Conservation (phyloP, 2,329 filamentous ascomycete species). For the Incumbomyces delicatus region DNA sequence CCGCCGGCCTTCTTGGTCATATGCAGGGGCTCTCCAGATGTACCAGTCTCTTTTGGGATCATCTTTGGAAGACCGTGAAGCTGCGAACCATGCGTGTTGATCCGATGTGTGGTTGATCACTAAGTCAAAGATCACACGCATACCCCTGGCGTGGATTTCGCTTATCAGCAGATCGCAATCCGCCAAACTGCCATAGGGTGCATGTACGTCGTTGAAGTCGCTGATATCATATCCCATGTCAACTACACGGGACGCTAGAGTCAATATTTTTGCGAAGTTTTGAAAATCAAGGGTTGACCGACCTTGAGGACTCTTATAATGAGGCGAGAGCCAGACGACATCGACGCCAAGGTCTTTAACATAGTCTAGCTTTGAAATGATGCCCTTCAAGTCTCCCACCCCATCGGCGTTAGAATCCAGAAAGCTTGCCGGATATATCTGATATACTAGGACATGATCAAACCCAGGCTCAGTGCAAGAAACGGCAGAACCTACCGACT, state of each 20-base stretch:
- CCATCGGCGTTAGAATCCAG: constrained; percentile 25
- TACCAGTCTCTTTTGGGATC: constrained; percentile 52
- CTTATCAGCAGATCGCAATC: constrained; percentile 55
- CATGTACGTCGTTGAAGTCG: constrained; percentile 56
- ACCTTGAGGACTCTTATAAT: constrained; percentile 46
- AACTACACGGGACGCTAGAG: constrained; percentile 45
- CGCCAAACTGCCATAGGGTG: constrained; percentile 54
- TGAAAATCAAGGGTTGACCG: constrained; percentile 32
- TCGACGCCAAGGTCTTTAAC: constrained; percentile 22
- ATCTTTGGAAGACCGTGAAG: constrained; percentile 31
- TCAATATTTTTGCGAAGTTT: constrained; percentile 33
- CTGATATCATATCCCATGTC: constrained; percentile 62
- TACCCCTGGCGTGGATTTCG: constrained; percentile 51
- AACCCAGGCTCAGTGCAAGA: constrained; percentile 7
- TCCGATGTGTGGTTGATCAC: constrained; percentile 66
- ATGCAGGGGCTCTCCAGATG: constrained; percentile 52
- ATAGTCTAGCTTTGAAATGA: constrained; percentile 23
- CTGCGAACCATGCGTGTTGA: constrained; percentile 48
- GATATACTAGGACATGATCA: constrained; percentile 14
- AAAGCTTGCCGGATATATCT: constrained; percentile 23
- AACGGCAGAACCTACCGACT: too few relatives aligned
- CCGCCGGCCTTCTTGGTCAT: constrained; percentile 41
- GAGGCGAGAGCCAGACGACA: constrained; percentile 38
- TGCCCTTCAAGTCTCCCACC: constrained; percentile 23
- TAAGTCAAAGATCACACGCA: constrained; percentile 63